These are phyloP conservation scores for Hanseniaspora pseudoguilliermondii DNA, from an alignment of 805 yeast species.

Conservation along the genomic window DNA sequence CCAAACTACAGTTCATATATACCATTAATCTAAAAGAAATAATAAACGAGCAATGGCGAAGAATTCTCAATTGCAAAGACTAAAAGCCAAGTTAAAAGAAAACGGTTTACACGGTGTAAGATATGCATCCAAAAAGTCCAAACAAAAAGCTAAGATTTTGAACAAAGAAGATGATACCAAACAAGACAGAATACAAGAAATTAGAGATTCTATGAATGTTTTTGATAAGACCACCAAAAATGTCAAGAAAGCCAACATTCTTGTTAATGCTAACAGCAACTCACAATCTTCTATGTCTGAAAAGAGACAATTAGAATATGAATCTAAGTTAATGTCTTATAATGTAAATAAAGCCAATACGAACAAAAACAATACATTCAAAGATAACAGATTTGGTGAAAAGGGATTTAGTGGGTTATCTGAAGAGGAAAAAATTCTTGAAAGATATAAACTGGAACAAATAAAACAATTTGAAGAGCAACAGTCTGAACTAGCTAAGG, in stretches of 20 bases:
- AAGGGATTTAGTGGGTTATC: slow-evolving; percentile 45
- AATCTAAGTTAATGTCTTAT: slow-evolving; percentile 31
- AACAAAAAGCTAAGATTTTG: slow-evolving; percentile 34
- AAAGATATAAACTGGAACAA: slow-evolving; percentile 53
- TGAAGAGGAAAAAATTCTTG: slow-evolving; percentile 91
- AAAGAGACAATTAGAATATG: slow-evolving; percentile 47
- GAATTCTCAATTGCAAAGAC: slow-evolving; percentile 75
- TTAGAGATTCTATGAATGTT: slow-evolving; percentile 78
- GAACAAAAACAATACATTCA: slow-evolving; percentile 63
- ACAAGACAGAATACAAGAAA: slow-evolving; percentile 40
- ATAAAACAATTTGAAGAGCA: slow-evolving; percentile 42
- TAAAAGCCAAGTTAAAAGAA: slow-evolving; percentile 62
- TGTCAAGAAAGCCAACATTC: slow-evolving; percentile 46
- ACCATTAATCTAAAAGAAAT: background rate
- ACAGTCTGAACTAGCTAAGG: slow-evolving; percentile 40
- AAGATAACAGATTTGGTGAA: slow-evolving; percentile 90
- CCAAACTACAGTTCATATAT: too few species aligned
- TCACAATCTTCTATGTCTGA: slow-evolving; percentile 60
- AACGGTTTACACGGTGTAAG: slow-evolving; percentile 83
- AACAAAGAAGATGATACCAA: slow-evolving; percentile 60
- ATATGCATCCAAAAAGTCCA: slow-evolving; percentile 43
- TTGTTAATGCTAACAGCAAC: slow-evolving; percentile 58
- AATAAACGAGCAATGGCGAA: slow-evolving; percentile 37
- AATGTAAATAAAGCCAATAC: slow-evolving; percentile 33
- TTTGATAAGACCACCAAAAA: slow-evolving; percentile 68